Evolutionary conservation across 2,329 filamentous ascomycete species (phyloP).

Genomic region (Colletotrichum ledebouriae): DNA sequence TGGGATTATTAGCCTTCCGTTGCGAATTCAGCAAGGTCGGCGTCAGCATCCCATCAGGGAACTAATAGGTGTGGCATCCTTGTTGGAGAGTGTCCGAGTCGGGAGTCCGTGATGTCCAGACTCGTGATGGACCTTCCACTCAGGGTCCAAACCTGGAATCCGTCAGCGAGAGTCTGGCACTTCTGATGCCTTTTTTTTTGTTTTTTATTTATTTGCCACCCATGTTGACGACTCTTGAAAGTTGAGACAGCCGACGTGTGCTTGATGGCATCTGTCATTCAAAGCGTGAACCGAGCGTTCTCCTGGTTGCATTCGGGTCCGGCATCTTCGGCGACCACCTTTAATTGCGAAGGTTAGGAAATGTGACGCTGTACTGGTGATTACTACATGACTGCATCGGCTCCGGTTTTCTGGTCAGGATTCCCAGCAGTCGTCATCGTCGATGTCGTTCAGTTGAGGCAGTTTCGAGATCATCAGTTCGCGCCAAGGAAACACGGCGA

Average conservation of each 20-base stretch:
- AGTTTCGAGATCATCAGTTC: not conserved
- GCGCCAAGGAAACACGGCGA: constrained; percentile 30
- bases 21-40: constrained; percentile 30
- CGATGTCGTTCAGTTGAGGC: constrained; percentile 22
- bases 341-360: not conserved
- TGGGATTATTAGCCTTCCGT: constrained; percentile 25
- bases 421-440: constrained; percentile 5
- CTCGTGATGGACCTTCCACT: constrained; percentile 7
- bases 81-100: not conserved
- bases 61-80: constrained; percentile 18
- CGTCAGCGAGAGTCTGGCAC: constrained; percentile 4
- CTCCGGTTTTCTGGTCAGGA: not conserved
- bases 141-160: not conserved
- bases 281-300: not conserved
- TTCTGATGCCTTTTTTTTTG: too few relatives aligned
- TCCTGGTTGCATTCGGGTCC: constrained; percentile 10
- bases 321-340: constrained; percentile 16
- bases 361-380: constrained; percentile 11
- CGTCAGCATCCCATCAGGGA: constrained; percentile 23
- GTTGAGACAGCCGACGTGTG: constrained; percentile 28
- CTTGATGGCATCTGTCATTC: constrained; percentile 29
- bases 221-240: constrained; percentile 8
- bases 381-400: constrained; percentile 12
- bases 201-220: too few relatives aligned
- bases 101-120: constrained; percentile 11